phyloP scores from a whole-genome alignment of 169 alveolate species.

The Theileria luwenshuni region DNA sequence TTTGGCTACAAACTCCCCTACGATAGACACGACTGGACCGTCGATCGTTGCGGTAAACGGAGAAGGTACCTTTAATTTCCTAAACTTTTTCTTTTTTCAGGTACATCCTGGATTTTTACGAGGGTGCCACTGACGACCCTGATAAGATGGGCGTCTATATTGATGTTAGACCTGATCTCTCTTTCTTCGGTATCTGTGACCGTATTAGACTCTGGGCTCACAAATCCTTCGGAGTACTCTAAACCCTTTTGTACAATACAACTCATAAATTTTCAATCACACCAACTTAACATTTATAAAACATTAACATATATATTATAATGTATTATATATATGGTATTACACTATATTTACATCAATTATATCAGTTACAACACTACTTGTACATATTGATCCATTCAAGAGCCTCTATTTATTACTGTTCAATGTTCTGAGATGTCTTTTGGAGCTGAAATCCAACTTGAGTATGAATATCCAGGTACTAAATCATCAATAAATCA shows the following conservation, averaged over 20 bases:
- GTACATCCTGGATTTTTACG: constrained; percentile 66
- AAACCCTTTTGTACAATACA: background rate
- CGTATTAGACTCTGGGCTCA: constrained; percentile 51
- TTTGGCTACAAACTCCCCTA: constrained; percentile 76
- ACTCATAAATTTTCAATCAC: constrained; percentile 38
- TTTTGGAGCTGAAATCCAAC: constrained; percentile 54
- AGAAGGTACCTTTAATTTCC: constrained; percentile 56
- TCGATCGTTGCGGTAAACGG: constrained; percentile 77
- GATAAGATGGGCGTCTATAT: constrained; percentile 53
- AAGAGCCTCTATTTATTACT: background rate
- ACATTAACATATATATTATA: background rate
- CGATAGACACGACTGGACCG: constrained; percentile 80
- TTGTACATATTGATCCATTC: background rate
- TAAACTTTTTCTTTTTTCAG: constrained; percentile 19
- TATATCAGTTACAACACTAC: background rate
- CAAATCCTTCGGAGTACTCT: constrained; percentile 3
- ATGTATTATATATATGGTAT: background rate
- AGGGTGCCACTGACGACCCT: constrained; percentile 53
- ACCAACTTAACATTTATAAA: background rate
- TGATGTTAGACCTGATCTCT: constrained; percentile 63
- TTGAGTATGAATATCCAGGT: constrained; percentile 59
- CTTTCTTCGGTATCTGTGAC: constrained; percentile 54
- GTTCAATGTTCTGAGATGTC: constrained; percentile 39
- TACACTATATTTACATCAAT: background rate
- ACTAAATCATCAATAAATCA: constrained; percentile 22